A percentile compares a stretch with the other conserved stretches of the same genome.
These are phyloP conservation scores for Paracorniculantispora psalliotae DNA, from an alignment of 2,329 filamentous ascomycete species.

Conservation along the genomic window DNA sequence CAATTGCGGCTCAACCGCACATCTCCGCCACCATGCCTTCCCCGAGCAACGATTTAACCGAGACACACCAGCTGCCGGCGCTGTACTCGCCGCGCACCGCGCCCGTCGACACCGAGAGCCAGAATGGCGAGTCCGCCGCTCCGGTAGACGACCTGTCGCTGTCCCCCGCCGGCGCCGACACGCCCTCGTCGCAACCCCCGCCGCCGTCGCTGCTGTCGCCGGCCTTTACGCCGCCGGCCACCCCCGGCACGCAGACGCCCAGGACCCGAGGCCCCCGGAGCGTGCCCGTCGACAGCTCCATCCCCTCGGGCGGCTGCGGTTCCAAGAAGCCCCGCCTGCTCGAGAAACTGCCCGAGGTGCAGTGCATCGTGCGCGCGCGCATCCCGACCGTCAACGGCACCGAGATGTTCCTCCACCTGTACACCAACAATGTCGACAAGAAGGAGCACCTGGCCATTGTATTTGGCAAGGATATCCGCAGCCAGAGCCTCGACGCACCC, in stretches of 20 bases:
- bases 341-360: constrained; percentile 73
- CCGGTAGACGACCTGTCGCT: constrained; percentile 33
- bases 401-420: constrained; percentile 96
- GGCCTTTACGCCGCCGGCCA: constrained; percentile 70
- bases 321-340: constrained; percentile 67
- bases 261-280: constrained; percentile 40
- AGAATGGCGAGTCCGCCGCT: constrained; percentile 5
- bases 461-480: constrained; percentile 81
- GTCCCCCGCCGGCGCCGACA: constrained; percentile 18
- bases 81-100: constrained; percentile 34
- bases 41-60: constrained; percentile 12
- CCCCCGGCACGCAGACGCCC: constrained; percentile 55
- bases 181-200: constrained; percentile 25
- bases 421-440: constrained; percentile 85
- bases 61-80: constrained; percentile 28
- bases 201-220: constrained; percentile 77
- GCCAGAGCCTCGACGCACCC: constrained; percentile 63
- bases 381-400: constrained; percentile 89
- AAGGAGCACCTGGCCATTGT: constrained; percentile 98
- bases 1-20: neutral
- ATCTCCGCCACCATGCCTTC: constrained; percentile 5
- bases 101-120: constrained; percentile 16
- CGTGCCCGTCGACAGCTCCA: constrained; percentile 56
- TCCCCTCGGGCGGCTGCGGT: constrained; percentile 55
- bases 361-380: constrained; percentile 87